phyloP scores from a whole-genome alignment of 1,139 yeast species.

The Zygosaccharomyces pseudobailii region DNA sequence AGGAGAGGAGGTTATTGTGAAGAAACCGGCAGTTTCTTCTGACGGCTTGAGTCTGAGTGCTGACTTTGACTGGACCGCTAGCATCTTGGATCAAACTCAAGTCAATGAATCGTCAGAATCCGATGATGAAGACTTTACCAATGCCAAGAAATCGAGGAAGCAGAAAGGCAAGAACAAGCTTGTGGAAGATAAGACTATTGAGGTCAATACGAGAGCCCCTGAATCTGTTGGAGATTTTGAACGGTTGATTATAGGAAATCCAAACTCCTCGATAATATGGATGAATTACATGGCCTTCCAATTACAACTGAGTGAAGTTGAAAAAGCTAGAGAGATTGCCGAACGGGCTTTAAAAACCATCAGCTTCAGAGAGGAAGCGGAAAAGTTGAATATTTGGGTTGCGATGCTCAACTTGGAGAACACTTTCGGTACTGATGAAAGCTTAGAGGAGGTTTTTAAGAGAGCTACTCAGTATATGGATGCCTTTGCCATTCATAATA shows the following conservation, averaged over 20 bases:
- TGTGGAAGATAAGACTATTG: conserved; percentile 79
- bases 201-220: conserved; percentile 78
- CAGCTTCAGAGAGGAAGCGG: conserved; percentile 86
- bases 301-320: conserved; percentile 86
- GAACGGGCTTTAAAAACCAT: conserved; percentile 89
- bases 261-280: conserved; percentile 92
- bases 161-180: conserved; percentile 45
- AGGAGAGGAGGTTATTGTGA: conserved; percentile 14
- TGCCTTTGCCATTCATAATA: conserved; percentile 71
- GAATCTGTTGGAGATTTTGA: conserved; percentile 90
- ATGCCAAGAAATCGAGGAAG: conserved; percentile 38
- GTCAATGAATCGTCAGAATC: conserved; percentile 50
- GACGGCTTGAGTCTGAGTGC: conserved; percentile 66
- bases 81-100: conserved; percentile 73
- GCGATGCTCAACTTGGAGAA: conserved; percentile 91
- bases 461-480: conserved; percentile 91
- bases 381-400: conserved; percentile 92
- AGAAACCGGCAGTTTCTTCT: conserved; percentile 25
- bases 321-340: conserved; percentile 89
- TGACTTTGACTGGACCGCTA: conserved; percentile 93
- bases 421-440: conserved; percentile 82
- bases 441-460: conserved; percentile 74
- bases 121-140: conserved; percentile 51
- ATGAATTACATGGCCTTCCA: conserved; percentile 99
- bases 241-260: conserved; percentile 83